Evolutionary conservation across 495 filamentous ascomycete species (phyloP).

Genomic region (Penicillium taxi): DNA sequence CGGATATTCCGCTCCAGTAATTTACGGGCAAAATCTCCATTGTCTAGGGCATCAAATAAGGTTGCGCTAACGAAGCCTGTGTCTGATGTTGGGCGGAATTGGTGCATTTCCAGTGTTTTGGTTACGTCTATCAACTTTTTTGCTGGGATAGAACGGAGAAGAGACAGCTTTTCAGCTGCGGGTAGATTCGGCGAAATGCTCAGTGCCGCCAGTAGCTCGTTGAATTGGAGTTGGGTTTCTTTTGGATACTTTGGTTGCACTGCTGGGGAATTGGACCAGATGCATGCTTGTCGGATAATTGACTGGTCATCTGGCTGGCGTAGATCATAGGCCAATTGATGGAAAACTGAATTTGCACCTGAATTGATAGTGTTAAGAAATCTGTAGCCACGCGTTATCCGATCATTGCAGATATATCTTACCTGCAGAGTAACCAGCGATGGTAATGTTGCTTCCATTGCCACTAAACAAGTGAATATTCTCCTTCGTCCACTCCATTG

Average conservation of each 20-base stretch:
- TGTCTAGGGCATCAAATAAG: constrained; percentile 42
- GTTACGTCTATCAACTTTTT: constrained; percentile 34
- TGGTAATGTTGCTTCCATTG: constrained; percentile 52
- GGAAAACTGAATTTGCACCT: constrained; percentile 58
- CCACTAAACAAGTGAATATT: constrained; percentile 57
- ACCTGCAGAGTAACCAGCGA: constrained; percentile 58
- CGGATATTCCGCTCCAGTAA: constrained; percentile 39
- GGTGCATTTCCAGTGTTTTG: constrained; percentile 32
- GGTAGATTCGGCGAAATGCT: constrained; percentile 37
- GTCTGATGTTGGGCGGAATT: constrained; percentile 50
- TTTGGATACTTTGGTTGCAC: constrained; percentile 42
- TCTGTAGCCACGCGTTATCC: too few relatives aligned
- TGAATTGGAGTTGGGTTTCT: constrained; percentile 46
- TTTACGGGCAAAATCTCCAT: constrained; percentile 36
- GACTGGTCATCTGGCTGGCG: constrained; percentile 29
- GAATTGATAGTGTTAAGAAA: not conserved
- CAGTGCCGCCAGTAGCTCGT: constrained; percentile 43
- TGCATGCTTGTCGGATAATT: constrained; percentile 42
- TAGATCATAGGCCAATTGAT: constrained; percentile 51
- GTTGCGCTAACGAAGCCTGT: constrained; percentile 35
- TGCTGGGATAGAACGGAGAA: constrained; percentile 33
- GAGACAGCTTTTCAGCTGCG: constrained; percentile 34
- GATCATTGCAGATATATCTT: constrained; percentile 1
- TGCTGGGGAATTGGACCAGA: constrained; percentile 50
- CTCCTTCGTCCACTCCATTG: constrained; percentile 57